Percentiles rank a stretch among this genome's conserved stretches.
These are phyloP conservation scores for Vitis hybrid DNA, from an alignment of 177 flowering plant genomes.

Conservation along the genomic window DNA sequence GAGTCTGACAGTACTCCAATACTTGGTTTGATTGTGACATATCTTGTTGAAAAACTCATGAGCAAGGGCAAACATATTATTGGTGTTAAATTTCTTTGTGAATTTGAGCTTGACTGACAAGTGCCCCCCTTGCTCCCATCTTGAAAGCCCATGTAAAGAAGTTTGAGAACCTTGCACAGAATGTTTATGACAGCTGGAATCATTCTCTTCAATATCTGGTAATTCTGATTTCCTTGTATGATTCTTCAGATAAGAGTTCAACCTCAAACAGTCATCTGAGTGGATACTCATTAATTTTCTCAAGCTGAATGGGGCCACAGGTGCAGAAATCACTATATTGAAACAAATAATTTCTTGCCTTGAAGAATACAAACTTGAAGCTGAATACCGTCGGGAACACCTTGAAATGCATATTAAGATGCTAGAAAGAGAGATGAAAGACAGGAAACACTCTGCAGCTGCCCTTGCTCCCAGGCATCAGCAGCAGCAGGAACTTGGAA, in stretches of 20 bases:
- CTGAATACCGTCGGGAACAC: slow-evolving; percentile 37
- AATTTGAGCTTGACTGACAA: too few species aligned
- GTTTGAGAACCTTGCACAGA: too few species aligned
- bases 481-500: slow-evolving; percentile 26
- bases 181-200: too few species aligned
- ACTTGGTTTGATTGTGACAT: too few species aligned
- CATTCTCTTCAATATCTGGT: too few species aligned
- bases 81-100: too few species aligned
- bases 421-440: slow-evolving; percentile 47
- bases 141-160: too few species aligned
- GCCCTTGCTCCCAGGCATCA: slow-evolving; percentile 22
- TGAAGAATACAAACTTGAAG: slow-evolving; percentile 55
- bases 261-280: neutral
- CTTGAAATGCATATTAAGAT: slow-evolving; percentile 50
- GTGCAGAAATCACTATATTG: slow-evolving; percentile 37
- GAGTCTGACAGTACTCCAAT: too few species aligned
- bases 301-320: slow-evolving; percentile 48
- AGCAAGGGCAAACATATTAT: too few species aligned
- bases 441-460: slow-evolving; percentile 42
- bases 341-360: slow-evolving; percentile 37
- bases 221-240: neutral
- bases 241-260: neutral
- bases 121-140: too few species aligned
- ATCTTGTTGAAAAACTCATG: too few species aligned
- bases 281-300: neutral